Conservation (phyloP, 768 basidiomycete species). For the Gautieria morchelliformis region DNA sequence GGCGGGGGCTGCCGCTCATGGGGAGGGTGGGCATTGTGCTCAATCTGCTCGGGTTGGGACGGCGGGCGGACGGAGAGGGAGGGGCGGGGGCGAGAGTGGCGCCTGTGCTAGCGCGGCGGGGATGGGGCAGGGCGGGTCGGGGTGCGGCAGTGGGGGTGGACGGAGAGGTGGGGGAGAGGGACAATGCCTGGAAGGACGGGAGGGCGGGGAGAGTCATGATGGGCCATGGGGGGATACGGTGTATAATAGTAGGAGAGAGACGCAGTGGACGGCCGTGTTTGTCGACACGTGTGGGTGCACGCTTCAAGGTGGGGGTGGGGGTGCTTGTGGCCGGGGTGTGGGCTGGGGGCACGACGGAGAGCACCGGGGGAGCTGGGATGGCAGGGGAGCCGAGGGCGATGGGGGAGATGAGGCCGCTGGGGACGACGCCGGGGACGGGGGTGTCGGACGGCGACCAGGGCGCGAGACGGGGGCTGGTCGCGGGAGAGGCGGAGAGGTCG, state of each 20-base stretch:
- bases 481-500: background rate
- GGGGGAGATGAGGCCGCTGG: background rate
- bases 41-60: background rate
- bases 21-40: background rate
- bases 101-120: background rate
- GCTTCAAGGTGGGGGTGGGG: background rate
- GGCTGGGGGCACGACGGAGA: background rate
- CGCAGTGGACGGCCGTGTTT: slow-evolving; percentile 13
- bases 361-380: too few relatives aligned
- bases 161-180: slow-evolving; percentile 80
- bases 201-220: slow-evolving; percentile 42
- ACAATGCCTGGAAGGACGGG: slow-evolving; percentile 16
- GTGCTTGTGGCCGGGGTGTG: background rate
- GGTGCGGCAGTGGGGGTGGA: slow-evolving; percentile 84
- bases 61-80: background rate
- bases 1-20: background rate
- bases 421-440: background rate
- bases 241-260: slow-evolving; percentile 35
- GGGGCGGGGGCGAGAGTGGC: background rate
- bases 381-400: background rate
- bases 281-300: background rate
- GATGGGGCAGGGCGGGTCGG: background rate
- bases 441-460: background rate
- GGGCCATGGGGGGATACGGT: slow-evolving; percentile 36
- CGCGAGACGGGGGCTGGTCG: background rate